Evolutionary conservation across 352 stramenopile genomes (phyloP).

Genomic region (Globisporangium yorkense): DNA sequence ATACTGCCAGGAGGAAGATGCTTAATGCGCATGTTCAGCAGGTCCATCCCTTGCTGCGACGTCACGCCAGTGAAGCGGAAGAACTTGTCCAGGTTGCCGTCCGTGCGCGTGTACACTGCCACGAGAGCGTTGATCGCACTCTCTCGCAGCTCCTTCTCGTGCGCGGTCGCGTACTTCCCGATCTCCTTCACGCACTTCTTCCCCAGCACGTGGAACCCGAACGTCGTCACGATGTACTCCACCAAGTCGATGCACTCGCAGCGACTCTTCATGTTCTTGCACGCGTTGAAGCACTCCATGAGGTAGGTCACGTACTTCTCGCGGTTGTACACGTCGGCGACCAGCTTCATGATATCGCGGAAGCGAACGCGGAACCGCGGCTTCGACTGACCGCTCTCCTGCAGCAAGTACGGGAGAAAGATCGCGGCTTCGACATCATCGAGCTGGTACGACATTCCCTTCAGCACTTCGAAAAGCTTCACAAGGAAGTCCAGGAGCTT

Average conservation of each 20-base stretch:
- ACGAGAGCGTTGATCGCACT: conserved; percentile 68
- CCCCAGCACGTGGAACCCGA: conserved; percentile 58
- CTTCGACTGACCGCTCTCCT: conserved; percentile 84
- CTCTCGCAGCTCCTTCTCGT: conserved; percentile 83
- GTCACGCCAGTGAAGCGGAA: conserved; percentile 67
- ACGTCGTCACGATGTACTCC: conserved; percentile 62
- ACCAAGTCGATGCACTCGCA: conserved; percentile 82
- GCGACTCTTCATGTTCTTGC: conserved; percentile 85
- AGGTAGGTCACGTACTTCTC: conserved; percentile 74
- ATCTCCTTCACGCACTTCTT: conserved; percentile 78
- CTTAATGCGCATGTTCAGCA: conserved; percentile 70
- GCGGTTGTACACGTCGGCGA: conserved; percentile 72
- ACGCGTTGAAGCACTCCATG: conserved; percentile 76
- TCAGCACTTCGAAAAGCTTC: conserved; percentile 80
- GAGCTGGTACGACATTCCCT: conserved; percentile 49
- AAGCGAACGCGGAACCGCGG: conserved; percentile 76
- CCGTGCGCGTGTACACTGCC: conserved; percentile 58
- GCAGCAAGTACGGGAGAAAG: conserved; percentile 73
- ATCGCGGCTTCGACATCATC: conserved; percentile 82
- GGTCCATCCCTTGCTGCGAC: conserved; percentile 76
- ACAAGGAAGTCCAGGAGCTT: conserved; percentile 81
- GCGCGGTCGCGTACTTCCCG: conserved; percentile 64
- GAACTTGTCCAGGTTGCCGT: conserved; percentile 72
- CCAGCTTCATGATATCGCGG: conserved; percentile 79
- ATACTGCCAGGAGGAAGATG: conserved; percentile 51